A percentile compares a stretch with the other conserved stretches of the same genome.
Evolutionary conservation across 208 protist species (phyloP).

Genomic region (Wallacemonas collosoma): DNA sequence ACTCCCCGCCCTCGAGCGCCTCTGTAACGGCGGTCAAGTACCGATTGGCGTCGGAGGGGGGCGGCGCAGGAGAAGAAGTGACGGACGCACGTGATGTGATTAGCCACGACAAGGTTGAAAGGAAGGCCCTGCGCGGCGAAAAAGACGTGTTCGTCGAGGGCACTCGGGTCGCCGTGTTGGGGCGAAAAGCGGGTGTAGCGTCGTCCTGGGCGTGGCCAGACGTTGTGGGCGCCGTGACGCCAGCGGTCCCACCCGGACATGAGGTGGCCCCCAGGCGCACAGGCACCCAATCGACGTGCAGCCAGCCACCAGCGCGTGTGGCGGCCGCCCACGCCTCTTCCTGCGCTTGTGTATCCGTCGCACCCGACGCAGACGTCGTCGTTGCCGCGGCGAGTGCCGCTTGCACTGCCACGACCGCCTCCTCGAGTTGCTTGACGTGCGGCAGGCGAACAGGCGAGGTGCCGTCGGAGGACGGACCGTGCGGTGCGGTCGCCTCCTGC

Average conservation of each 20-base stretch:
- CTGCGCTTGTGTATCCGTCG: too few species aligned
- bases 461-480: background rate
- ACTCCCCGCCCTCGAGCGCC: slow-evolving; percentile 24
- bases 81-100: background rate
- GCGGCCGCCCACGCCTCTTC: background rate
- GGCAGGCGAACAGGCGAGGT: background rate
- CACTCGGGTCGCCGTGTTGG: background rate
- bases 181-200: background rate
- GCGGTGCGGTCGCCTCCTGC: slow-evolving; percentile 12
- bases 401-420: slow-evolving; percentile 23
- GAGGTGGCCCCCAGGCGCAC: slow-evolving; percentile 20
- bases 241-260: background rate
- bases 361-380: background rate
- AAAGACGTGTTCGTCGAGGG: too few species aligned
- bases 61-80: background rate
- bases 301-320: background rate
- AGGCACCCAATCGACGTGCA: slow-evolving; percentile 30
- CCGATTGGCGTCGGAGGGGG: background rate
- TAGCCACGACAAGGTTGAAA: background rate
- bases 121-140: background rate
- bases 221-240: background rate
- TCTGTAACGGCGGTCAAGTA: slow-evolving; percentile 29
- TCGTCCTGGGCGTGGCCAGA: background rate
- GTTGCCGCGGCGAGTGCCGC: background rate
- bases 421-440: slow-evolving; percentile 30